Evolutionary conservation across 1,284 basidiomycete species (phyloP).

Genomic region (Sporisorium sorghi): DNA sequence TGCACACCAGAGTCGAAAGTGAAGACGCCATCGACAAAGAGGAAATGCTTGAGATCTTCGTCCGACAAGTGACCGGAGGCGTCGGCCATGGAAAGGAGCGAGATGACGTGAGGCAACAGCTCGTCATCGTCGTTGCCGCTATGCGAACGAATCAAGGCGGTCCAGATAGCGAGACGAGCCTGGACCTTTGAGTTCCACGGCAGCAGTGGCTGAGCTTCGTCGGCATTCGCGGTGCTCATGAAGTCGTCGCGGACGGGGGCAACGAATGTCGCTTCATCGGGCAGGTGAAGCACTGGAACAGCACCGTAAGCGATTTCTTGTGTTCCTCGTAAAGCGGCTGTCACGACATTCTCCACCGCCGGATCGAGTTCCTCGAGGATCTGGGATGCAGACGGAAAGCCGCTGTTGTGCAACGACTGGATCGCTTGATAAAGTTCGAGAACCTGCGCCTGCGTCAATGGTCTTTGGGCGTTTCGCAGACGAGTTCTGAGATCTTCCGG

Average conservation of each 20-base stretch:
- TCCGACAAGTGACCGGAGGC: slow-evolving; percentile 12
- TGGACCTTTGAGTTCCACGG: slow-evolving; percentile 18
- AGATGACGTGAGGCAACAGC: slow-evolving; percentile 1
- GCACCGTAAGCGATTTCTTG: slow-evolving; percentile 10
- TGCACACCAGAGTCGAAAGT: background rate
- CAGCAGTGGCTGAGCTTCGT: slow-evolving; percentile 10
- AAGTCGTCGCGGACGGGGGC: slow-evolving; percentile 14
- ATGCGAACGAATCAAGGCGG: slow-evolving; percentile 19
- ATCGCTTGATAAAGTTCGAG: slow-evolving; percentile 10
- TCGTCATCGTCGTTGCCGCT: background rate
- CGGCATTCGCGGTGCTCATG: slow-evolving; percentile 12
- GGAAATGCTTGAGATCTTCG: slow-evolving; percentile 17
- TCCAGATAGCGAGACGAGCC: slow-evolving; percentile 25
- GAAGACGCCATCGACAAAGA: slow-evolving; percentile 22
- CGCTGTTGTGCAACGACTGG: slow-evolving; percentile 7
- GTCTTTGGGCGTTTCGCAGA: slow-evolving; percentile 19
- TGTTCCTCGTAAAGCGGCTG: slow-evolving; percentile 4
- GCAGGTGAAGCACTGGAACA: slow-evolving; percentile 37
- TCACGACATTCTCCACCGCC: slow-evolving; percentile 21
- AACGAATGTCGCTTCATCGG: background rate
- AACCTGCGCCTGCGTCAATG: slow-evolving; percentile 16
- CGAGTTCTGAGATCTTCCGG: slow-evolving; percentile 15
- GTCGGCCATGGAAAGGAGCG: slow-evolving; percentile 23
- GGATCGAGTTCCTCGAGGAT: slow-evolving; percentile 45
- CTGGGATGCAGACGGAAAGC: slow-evolving; percentile 14